Base-by-base conservation (phyloP, 805 yeast species). In the Ascoidea asiatica region DNA sequence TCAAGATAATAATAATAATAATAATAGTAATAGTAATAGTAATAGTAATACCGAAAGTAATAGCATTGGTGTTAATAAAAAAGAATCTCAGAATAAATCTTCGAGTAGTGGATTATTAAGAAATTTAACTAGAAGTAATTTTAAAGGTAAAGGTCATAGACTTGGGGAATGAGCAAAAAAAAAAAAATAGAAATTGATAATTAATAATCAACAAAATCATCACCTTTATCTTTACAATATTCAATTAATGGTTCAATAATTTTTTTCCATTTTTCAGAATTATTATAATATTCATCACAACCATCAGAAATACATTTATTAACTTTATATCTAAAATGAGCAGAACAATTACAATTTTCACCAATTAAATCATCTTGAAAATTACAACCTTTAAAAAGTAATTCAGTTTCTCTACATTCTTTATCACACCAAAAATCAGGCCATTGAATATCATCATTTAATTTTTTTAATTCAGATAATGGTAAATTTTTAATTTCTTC, bases 351-450 rank as follows among this genome's bases (percentile, higher is more conserved):
- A 35, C 52, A 49, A 19, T 44, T 23, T 38, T 48, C 51, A n/a
- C 47, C 49, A 20, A 48, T 35, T n/a, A 46, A 37, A 13, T 44
- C 49, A 3, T 44, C 51, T 38, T 48, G 51, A 15, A 40, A 22
- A n/a, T 39, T 46, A 23, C 51, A 48, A 7, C 51, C 51, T 37
- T 48, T 47, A 20, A 46, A 48, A 6, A 48, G 38, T 22, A 48
- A 20, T n/a, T 21, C 40, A 2, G 51, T 46, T 39, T 48, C 51
- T 6, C 48, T 37, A 38, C 51, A 48, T 33, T 48, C 48, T 37
- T 48, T 48, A 20, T 48, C 49, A 39, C 51, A 48, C 51, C 51
- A 48, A 5, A 41, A 36, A 29, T 48, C 46, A 19, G 51, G 51
- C 51, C 51, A 48, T 35, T 48, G 42, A 21, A 46, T 47, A 5